Evolutionary conservation across 371 early-diverging fungal genomes (phyloP).

Genomic region (Blakeslea trispora): DNA sequence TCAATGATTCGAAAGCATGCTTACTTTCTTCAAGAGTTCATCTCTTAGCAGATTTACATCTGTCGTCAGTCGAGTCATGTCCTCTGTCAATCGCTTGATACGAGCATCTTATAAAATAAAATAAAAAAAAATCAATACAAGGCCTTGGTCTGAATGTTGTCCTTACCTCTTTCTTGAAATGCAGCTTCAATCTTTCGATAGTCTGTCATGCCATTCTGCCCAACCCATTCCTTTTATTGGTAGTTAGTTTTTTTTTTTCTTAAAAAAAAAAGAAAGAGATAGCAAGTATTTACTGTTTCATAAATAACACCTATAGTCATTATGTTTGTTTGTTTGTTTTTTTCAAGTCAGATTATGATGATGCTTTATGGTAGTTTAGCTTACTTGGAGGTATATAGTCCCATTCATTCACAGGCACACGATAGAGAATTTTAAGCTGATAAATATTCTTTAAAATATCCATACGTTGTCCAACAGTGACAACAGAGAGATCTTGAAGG

Average conservation of each 20-base stretch:
- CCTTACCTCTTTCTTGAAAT: constrained; percentile 60
- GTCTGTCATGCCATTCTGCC: constrained; percentile 55
- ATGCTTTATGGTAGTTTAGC: too few relatives aligned
- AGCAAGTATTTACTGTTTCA: constrained; percentile 67
- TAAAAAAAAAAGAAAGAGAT: constrained; percentile 4
- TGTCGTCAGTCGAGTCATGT: constrained; percentile 47
- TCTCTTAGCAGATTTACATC: constrained; percentile 57
- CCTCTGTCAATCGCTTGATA: constrained; percentile 56
- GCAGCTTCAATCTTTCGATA: constrained; percentile 58
- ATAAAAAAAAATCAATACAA: too few relatives aligned
- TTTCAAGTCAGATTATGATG: too few relatives aligned
- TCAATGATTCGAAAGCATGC: too few relatives aligned
- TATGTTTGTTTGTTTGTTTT: too few relatives aligned
- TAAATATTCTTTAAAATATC: constrained; percentile 85
- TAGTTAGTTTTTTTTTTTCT: too few relatives aligned
- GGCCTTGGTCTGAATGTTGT: too few relatives aligned
- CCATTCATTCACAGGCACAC: constrained; percentile 80
- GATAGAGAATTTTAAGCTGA: constrained; percentile 72
- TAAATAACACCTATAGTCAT: constrained; percentile 54
- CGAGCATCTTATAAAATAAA: constrained; percentile 56
- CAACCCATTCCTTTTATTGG: constrained; percentile 57
- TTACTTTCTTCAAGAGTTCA: constrained; percentile 35
- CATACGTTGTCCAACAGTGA: constrained; percentile 87
- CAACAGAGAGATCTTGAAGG: constrained; percentile 82
- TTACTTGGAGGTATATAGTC: constrained; percentile 87